These are phyloP conservation scores for Henckelia pumila DNA, from an alignment of 257 asterid genomes.

Conservation along the genomic window DNA sequence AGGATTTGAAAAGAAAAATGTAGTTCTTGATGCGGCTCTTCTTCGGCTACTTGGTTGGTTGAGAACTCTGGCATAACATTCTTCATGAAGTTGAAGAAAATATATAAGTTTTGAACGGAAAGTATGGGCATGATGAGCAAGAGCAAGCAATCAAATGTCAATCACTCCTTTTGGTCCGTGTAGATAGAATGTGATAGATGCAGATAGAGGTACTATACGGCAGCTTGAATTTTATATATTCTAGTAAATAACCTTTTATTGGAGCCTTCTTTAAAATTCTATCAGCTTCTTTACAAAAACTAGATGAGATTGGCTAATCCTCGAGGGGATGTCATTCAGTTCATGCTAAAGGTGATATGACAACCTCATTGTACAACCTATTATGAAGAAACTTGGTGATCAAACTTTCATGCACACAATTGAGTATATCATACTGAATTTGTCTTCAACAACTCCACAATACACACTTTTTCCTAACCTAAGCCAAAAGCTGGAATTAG, in stretches of 20 bases:
- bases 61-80: slow-evolving; percentile 68
- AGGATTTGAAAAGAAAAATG: slow-evolving; percentile 80
- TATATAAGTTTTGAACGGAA: neutral
- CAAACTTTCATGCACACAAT: neutral
- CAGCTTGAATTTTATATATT: slow-evolving; percentile 13
- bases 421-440: neutral
- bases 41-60: slow-evolving; percentile 86
- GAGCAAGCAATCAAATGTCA: slow-evolving; percentile 16
- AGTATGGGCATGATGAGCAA: slow-evolving; percentile 17
- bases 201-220: slow-evolving; percentile 25
- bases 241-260: slow-evolving; percentile 3
- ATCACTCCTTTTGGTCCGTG: slow-evolving; percentile 15
- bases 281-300: neutral
- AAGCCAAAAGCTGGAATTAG: slow-evolving; percentile 20
- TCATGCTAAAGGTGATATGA: slow-evolving; percentile 16
- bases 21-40: slow-evolving; percentile 63
- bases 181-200: slow-evolving; percentile 22
- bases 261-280: neutral
- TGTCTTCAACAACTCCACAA: neutral
- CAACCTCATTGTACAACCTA: slow-evolving; percentile 13
- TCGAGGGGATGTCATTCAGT: slow-evolving; percentile 4
- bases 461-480: neutral
- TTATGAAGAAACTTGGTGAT: slow-evolving; percentile 12
- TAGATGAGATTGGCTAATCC: neutral
- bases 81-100: slow-evolving; percentile 9